Evolutionary conservation across 2,329 filamentous ascomycete species (phyloP), one percentile per base, ranked within the genome.

Genomic region (Amphichorda felina): DNA sequence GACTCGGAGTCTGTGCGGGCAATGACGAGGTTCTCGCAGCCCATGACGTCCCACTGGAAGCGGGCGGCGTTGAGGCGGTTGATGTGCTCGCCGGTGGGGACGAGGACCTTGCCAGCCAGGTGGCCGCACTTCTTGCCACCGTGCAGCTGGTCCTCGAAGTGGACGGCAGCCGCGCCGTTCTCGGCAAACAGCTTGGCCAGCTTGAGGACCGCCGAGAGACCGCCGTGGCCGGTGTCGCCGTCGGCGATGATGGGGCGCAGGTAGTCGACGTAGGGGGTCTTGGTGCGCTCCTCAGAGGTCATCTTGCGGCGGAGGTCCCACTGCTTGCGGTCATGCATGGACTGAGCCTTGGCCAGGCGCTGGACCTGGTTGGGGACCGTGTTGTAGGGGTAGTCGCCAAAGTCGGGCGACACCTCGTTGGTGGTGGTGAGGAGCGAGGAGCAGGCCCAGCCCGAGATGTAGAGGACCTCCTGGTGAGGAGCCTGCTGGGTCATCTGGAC

Each of bases 401-500:
- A 94, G 56, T 98, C 91, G 30, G 91, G 84, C 0, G 87, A 95
- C 19, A 98, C 91, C 57, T 98, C 91, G 63, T 98, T 96, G 26
- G 91, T 96, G 8, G 79, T 80, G 4, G 89, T 96, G 31, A 98
- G 68, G 15, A 94, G 75, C 1, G 87, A 89, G 0, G 89, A 96
- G 62, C 91, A 96, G 5, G 91, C 91, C 91, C 91, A 98, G 42
- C 91, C 91, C 1, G 88, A 95, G 43, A 98, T 70, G 60, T 98
- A 98, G 31, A 98, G 72, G 14, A 95, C 83, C 57, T 98, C 89
- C 56, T 96, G 91, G 61, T 96, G 84, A 5, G 84, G 75, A 13
- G 91, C 91, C 65, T 96, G 91, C 59, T 98, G 91, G 33, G 91
- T 94, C 91, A 98, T 96, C 63, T 98, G 91, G 9, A 96, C 79